Percentiles rank a stretch among this genome's conserved stretches.
phyloP scores from a whole-genome alignment of 2,329 filamentous ascomycete genomes.

The Monosporascus sp. region DNA sequence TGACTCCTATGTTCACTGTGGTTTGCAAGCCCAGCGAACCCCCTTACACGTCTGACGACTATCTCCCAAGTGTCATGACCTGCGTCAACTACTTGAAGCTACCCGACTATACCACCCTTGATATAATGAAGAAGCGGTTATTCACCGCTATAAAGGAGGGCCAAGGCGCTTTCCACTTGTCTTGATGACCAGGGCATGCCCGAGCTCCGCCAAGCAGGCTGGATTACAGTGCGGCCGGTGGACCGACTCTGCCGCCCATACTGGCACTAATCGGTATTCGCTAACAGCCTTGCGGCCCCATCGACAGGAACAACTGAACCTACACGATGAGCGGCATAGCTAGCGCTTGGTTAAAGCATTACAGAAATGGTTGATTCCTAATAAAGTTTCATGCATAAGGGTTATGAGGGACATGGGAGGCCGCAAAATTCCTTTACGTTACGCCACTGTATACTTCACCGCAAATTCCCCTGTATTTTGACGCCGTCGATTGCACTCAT shows the following conservation, averaged over 20 bases:
- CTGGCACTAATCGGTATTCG: no score
- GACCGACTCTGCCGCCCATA: no score
- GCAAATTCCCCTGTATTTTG: not conserved
- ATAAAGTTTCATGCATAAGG: not conserved
- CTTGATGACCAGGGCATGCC: slow-evolving; percentile 40
- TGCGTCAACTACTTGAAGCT: slow-evolving; percentile 99
- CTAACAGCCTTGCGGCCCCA: no score
- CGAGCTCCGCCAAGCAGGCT: not conserved
- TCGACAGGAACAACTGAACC: no score
- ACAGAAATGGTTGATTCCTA: not conserved
- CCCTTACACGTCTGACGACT: slow-evolving; percentile 90
- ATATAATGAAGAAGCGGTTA: slow-evolving; percentile 72
- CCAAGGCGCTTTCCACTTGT: slow-evolving; percentile 95
- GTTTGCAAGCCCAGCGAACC: slow-evolving; percentile 98
- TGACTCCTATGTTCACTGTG: slow-evolving; percentile 98
- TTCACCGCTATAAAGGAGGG: slow-evolving; percentile 87
- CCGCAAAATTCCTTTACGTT: not conserved
- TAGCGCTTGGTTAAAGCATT: no score
- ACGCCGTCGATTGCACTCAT: slow-evolving; percentile 1
- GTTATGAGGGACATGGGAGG: not conserved
- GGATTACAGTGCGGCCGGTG: not conserved
- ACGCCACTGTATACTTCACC: not conserved
- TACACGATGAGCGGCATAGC: no score
- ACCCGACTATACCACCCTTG: slow-evolving; percentile 81
- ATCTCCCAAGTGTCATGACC: slow-evolving; percentile 99